These are phyloP conservation scores for Hypoxylon rickii DNA, from an alignment of 495 filamentous ascomycete genomes.

Conservation along the genomic window DNA sequence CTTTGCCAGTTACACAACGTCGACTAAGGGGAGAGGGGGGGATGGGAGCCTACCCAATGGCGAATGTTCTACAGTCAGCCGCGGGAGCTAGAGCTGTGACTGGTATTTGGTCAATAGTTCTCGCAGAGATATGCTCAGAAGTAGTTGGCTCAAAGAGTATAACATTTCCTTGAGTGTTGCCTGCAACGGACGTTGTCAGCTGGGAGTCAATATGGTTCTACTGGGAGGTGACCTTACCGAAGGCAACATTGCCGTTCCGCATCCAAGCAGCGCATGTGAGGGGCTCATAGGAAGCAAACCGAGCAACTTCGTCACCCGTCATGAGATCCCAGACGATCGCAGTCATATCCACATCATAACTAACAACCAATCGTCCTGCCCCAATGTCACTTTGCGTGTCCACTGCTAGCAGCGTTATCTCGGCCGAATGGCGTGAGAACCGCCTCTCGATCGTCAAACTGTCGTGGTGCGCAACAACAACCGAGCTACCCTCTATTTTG, in stretches of 20 bases:
- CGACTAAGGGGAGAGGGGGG: neutral
- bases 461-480: constrained; percentile 88
- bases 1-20: constrained; percentile 16
- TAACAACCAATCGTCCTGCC: constrained; percentile 83
- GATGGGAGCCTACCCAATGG: constrained; percentile 74
- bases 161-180: constrained; percentile 87
- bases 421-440: constrained; percentile 82
- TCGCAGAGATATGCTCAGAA: constrained; percentile 88
- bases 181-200: constrained; percentile 50
- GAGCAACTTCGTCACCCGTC: constrained; percentile 85
- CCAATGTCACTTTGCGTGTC: constrained; percentile 92
- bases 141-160: constrained; percentile 93
- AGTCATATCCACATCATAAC: constrained; percentile 88
- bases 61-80: constrained; percentile 94
- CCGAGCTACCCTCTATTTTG: constrained; percentile 63
- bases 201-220: constrained; percentile 21
- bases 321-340: constrained; percentile 97
- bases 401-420: constrained; percentile 79
- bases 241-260: constrained; percentile 95
- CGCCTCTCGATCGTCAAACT: constrained; percentile 86
- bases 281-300: constrained; percentile 88
- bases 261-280: constrained; percentile 90
- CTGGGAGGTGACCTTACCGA: constrained; percentile 63
- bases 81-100: constrained; percentile 89
- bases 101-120: constrained; percentile 89